A percentile compares a stretch with the other conserved stretches of the same genome.
These are phyloP conservation scores for Neopestalotiopsis clavispora DNA, from an alignment of 2,329 filamentous ascomycete species.

Conservation along the genomic window DNA sequence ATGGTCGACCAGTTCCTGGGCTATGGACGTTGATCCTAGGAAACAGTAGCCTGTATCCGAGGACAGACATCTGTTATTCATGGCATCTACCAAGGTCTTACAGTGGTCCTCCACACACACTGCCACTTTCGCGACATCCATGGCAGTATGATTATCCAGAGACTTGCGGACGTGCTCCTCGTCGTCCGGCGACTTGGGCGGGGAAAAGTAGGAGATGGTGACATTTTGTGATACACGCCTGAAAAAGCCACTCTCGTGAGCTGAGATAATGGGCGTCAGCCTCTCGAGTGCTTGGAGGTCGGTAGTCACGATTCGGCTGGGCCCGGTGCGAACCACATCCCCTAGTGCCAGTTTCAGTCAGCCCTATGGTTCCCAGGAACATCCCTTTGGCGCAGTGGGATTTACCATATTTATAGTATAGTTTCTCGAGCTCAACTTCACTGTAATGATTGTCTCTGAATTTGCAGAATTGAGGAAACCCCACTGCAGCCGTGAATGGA, in stretches of 20 bases:
- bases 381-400: neutral
- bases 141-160: neutral
- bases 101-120: neutral
- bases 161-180: neutral
- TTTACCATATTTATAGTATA: neutral
- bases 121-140: neutral
- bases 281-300: neutral
- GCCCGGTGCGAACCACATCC: neutral
- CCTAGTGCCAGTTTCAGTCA: neutral
- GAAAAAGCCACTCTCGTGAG: neutral
- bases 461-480: neutral
- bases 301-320: neutral
- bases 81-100: neutral
- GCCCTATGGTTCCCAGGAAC: neutral
- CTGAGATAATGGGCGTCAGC: neutral
- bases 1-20: neutral
- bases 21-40: neutral
- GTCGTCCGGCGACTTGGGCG: neutral
- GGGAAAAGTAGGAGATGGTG: neutral
- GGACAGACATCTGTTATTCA: neutral
- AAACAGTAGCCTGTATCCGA: neutral
- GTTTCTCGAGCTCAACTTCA: neutral
- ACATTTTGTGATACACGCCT: neutral
- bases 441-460: neutral
- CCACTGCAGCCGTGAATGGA: neutral